Conservation (phyloP, 2,329 filamentous ascomycete species). For the Coniosporium tulheliwenetii region DNA sequence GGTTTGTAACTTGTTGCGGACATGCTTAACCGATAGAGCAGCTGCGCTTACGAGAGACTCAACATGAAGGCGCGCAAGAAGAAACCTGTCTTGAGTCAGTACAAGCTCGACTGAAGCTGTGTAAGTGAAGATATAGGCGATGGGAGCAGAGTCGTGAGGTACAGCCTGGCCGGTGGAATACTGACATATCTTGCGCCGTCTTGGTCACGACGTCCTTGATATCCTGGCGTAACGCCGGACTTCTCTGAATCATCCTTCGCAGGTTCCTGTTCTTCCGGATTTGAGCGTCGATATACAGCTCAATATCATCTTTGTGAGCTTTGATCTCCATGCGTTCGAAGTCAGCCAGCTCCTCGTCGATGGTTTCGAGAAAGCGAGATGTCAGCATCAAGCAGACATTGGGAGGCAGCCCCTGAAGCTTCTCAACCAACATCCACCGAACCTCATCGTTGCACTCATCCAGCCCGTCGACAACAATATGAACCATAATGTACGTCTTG, state of each 20-base stretch:
- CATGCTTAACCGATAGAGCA: slow-evolving; percentile 1
- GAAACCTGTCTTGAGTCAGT: slow-evolving; percentile 2
- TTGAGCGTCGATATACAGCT: slow-evolving; percentile 4
- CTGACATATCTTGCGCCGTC: slow-evolving; percentile 3
- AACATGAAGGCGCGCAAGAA: slow-evolving; percentile 4
- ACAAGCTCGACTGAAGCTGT: not conserved
- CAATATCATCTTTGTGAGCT: slow-evolving; percentile 4
- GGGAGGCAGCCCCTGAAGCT: slow-evolving; percentile 12
- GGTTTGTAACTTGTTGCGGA: slow-evolving; percentile 2
- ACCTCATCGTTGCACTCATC: slow-evolving; percentile 4
- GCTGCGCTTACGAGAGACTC: slow-evolving; percentile 4
- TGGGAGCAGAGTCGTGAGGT: too few relatives aligned
- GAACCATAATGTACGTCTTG: not conserved
- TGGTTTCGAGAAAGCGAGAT: slow-evolving; percentile 4
- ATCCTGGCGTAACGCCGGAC: slow-evolving; percentile 1
- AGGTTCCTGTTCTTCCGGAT: slow-evolving; percentile 4
- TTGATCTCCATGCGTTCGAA: slow-evolving; percentile 4
- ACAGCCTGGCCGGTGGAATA: not conserved
- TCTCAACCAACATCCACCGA: slow-evolving; percentile 3
- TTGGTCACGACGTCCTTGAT: slow-evolving; percentile 4
- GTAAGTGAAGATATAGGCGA: too few relatives aligned
- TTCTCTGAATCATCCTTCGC: slow-evolving; percentile 2
- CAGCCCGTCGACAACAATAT: slow-evolving; percentile 3
- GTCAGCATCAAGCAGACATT: slow-evolving; percentile 3
- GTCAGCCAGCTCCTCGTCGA: slow-evolving; percentile 3